Percentiles rank a stretch among this genome's conserved stretches.
These are phyloP conservation scores for Acacia crassicarpa DNA, from an alignment of 306 rosid genomes.

Conservation along the genomic window DNA sequence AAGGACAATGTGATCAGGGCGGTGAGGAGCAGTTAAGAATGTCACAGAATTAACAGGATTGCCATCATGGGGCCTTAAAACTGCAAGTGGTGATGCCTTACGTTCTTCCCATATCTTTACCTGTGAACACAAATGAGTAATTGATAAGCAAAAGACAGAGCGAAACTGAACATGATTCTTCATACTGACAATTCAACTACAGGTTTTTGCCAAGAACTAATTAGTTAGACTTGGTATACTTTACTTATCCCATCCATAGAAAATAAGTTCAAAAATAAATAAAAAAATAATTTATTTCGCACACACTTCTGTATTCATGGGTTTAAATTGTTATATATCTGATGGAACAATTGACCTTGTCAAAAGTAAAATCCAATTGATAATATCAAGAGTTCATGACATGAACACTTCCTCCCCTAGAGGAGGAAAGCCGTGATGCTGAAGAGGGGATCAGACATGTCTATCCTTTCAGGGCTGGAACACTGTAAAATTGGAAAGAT, in stretches of 20 bases:
- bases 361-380: not conserved
- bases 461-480: not conserved
- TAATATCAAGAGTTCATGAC: not conserved
- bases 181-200: slow-evolving; percentile 5
- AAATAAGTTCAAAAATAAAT: not conserved
- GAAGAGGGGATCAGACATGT: not conserved
- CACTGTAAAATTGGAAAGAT: not conserved
- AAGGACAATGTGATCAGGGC: slow-evolving; percentile 72
- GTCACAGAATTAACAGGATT: slow-evolving; percentile 70
- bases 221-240: not conserved
- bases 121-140: slow-evolving; percentile 42
- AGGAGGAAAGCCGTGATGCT: not conserved
- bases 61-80: slow-evolving; percentile 68
- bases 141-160: slow-evolving; percentile 21
- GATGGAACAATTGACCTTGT: not conserved
- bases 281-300: not conserved
- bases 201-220: not conserved
- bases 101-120: slow-evolving; percentile 83
- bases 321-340: not conserved
- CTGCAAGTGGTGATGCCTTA: slow-evolving; percentile 57
- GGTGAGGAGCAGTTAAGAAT: slow-evolving; percentile 72
- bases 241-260: not conserved
- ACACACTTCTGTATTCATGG: not conserved
- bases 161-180: not conserved
- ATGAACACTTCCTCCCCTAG: not conserved